phyloP scores from a whole-genome alignment of 306 rosid species.

The Fragaria iinumae region DNA sequence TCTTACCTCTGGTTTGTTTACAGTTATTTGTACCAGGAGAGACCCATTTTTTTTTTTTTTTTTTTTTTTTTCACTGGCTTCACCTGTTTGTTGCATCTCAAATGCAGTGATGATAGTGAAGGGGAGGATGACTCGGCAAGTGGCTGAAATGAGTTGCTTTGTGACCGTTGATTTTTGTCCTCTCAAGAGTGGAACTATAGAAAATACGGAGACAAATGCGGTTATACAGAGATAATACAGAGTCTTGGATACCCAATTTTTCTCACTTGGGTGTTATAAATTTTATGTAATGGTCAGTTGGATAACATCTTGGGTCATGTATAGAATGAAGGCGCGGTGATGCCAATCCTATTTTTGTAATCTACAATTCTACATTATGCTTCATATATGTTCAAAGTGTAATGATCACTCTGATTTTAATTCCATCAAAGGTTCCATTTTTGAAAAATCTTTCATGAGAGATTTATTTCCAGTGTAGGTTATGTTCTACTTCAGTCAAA shows the following conservation, averaged over 20 bases:
- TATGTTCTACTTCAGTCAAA: not conserved
- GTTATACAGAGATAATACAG: slow-evolving; percentile 11
- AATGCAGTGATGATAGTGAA: slow-evolving; percentile 79
- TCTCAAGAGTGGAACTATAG: not conserved
- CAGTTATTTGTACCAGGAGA: not conserved
- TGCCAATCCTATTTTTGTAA: slow-evolving; percentile 2
- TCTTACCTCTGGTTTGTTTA: not conserved
- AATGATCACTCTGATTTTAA: not conserved
- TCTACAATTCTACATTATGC: not conserved
- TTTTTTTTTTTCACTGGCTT: not conserved
- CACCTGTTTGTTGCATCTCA: not conserved
- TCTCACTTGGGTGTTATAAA: slow-evolving; percentile 31
- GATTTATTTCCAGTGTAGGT: not conserved
- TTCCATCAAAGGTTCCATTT: not conserved
- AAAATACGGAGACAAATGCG: not conserved
- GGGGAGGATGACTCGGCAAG: slow-evolving; percentile 63
- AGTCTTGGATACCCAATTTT: slow-evolving; percentile 37
- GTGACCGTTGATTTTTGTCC: not conserved
- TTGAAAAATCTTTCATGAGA: not conserved
- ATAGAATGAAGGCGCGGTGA: slow-evolving; percentile 8
- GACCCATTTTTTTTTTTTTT: not conserved
- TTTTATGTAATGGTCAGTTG: not conserved
- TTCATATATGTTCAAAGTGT: not conserved
- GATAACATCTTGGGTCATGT: slow-evolving; percentile 16
- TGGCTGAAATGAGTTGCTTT: slow-evolving; percentile 34